Percentiles rank a stretch among this genome's conserved stretches.
phyloP scores from a whole-genome alignment of 2,329 filamentous ascomycete genomes.

The Botrytis elliptica region DNA sequence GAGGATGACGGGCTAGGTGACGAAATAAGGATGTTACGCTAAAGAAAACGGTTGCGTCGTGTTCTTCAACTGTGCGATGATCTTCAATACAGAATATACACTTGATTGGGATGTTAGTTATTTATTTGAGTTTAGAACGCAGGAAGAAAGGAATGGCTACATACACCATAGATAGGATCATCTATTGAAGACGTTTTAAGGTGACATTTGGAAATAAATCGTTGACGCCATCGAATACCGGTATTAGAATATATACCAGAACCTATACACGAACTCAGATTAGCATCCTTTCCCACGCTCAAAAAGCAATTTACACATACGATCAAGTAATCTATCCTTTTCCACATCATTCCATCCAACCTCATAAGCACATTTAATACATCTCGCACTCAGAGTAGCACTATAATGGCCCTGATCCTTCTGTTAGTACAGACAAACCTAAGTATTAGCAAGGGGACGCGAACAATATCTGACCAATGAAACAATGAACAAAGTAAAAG shows the following conservation, averaged over 20 bases:
- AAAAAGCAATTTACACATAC: slow-evolving; percentile 22
- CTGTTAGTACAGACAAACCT: slow-evolving; percentile 23
- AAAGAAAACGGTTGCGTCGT: slow-evolving; percentile 40
- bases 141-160: slow-evolving; percentile 5
- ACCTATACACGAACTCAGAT: slow-evolving; percentile 23
- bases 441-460: slow-evolving; percentile 18
- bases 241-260: slow-evolving; percentile 37
- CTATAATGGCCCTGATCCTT: slow-evolving; percentile 35
- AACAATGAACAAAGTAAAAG: neutral
- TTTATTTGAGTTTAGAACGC: neutral
- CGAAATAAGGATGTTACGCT: slow-evolving; percentile 34
- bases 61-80: slow-evolving; percentile 37
- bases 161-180: slow-evolving; percentile 37
- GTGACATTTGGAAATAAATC: slow-evolving; percentile 38
- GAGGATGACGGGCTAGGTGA: slow-evolving; percentile 36
- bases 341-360: slow-evolving; percentile 36
- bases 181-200: slow-evolving; percentile 34
- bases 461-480: neutral
- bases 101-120: slow-evolving; percentile 22
- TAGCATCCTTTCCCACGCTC: neutral
- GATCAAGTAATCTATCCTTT: slow-evolving; percentile 34
- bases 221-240: slow-evolving; percentile 37
- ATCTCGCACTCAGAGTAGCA: slow-evolving; percentile 34
- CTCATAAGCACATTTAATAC: slow-evolving; percentile 38
- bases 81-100: slow-evolving; percentile 39